Conservation (phyloP, 176 grass and related monocot species). For the Triticum timopheevii region DNA sequence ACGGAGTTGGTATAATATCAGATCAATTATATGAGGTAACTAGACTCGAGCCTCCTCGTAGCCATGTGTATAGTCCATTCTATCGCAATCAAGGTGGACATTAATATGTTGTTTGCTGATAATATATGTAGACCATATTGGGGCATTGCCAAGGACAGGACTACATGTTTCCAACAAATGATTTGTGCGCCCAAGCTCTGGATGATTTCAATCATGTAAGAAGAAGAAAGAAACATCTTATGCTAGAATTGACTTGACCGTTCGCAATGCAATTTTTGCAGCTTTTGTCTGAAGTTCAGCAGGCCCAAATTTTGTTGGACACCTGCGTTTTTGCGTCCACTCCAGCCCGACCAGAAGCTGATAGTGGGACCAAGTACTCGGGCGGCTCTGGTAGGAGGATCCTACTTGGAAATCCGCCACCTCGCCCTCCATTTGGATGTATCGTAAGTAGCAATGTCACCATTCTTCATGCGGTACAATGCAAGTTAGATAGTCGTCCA, state of each 20-base stretch:
- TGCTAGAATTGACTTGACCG: background rate
- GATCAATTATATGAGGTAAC: constrained; percentile 58
- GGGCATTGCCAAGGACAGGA: constrained; percentile 42
- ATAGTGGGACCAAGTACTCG: background rate
- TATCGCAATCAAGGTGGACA: background rate
- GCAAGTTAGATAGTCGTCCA: background rate
- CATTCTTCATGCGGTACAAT: background rate
- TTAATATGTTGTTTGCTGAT: background rate
- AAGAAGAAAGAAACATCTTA: background rate
- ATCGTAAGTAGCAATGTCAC: constrained; percentile 26
- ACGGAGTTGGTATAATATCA: constrained; percentile 55
- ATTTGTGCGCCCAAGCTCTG: constrained; percentile 38
- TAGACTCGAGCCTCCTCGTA: background rate
- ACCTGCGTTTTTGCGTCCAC: constrained; percentile 32
- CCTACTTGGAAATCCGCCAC: constrained; percentile 34
- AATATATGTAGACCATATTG: constrained; percentile 12
- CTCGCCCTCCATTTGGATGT: constrained; percentile 41
- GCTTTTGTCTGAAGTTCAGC: constrained; percentile 16
- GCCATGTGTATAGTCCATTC: background rate
- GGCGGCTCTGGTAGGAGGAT: constrained; percentile 22
- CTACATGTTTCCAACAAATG: constrained; percentile 23
- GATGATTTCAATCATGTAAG: constrained; percentile 41
- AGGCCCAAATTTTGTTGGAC: constrained; percentile 33
- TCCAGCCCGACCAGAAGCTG: background rate
- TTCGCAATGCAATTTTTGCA: constrained; percentile 9